Evolutionary conservation across 208 protist genomes (phyloP).

Genomic region (Lotmaria passim): DNA sequence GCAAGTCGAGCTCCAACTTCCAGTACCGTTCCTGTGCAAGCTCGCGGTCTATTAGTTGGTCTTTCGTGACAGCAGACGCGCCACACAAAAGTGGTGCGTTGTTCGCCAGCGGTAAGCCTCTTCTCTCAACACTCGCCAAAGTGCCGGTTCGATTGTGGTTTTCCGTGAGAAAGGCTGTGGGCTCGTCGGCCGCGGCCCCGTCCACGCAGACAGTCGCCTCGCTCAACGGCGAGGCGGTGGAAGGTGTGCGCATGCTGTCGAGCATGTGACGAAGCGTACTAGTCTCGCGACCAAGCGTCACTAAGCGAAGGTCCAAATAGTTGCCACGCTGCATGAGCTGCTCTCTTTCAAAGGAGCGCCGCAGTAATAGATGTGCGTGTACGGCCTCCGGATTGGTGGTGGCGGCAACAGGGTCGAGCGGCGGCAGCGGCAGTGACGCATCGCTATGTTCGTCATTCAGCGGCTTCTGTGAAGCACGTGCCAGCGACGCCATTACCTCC

Average conservation of each 20-base stretch:
- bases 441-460: slow-evolving; percentile 31
- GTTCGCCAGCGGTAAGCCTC: background rate
- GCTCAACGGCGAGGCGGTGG: background rate
- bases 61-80: slow-evolving; percentile 4
- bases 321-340: slow-evolving; percentile 78
- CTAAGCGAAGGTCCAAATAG: slow-evolving; percentile 72
- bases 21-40: slow-evolving; percentile 23
- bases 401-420: slow-evolving; percentile 8
- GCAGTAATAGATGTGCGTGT: slow-evolving; percentile 74
- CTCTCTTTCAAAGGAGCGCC: slow-evolving; percentile 68
- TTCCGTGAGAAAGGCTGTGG: background rate
- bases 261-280: slow-evolving; percentile 59
- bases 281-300: slow-evolving; percentile 69
- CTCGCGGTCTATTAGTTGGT: slow-evolving; percentile 17
- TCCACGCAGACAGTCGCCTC: background rate
- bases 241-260: slow-evolving; percentile 37
- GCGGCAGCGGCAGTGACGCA: slow-evolving; percentile 1
- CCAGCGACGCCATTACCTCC: slow-evolving; percentile 48
- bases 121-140: background rate
- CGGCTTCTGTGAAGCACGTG: slow-evolving; percentile 38
- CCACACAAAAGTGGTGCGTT: background rate
- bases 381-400: slow-evolving; percentile 51
- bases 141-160: background rate
- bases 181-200: background rate
- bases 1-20: slow-evolving; percentile 32